These are phyloP conservation scores for Paramecium pentaurelia DNA, from an alignment of 73 alveolate genomes.

Conservation along the genomic window DNA sequence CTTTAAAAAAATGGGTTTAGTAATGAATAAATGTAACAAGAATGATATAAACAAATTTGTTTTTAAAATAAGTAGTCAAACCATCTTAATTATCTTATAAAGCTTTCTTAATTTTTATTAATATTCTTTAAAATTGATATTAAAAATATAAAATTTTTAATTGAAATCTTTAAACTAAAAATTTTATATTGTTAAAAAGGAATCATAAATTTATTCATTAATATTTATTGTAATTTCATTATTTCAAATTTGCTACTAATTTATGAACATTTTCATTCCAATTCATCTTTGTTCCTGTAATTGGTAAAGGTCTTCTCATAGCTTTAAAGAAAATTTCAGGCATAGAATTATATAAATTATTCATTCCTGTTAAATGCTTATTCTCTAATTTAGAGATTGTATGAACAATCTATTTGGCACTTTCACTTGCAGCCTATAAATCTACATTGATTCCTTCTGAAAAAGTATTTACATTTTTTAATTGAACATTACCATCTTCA, in stretches of 20 bases:
- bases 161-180: not conserved
- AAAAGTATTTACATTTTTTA: not conserved
- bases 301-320: slow-evolving; percentile 38
- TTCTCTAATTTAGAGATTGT: not conserved
- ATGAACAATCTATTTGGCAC: slow-evolving; percentile 15
- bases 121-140: no score
- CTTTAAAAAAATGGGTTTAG: slow-evolving; percentile 54
- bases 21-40: slow-evolving; percentile 37
- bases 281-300: slow-evolving; percentile 15
- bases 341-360: not conserved
- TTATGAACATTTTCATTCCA: slow-evolving; percentile 32
- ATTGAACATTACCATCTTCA: slow-evolving; percentile 41
- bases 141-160: no score
- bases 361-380: not conserved
- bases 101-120: no score
- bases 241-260: slow-evolving; percentile 18
- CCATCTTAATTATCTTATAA: no score
- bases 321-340: slow-evolving; percentile 26
- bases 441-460: not conserved
- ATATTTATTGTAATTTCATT: not conserved
- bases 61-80: not conserved
- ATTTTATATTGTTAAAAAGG: not conserved
- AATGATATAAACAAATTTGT: not conserved
- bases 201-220: not conserved
- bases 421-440: not conserved